Evolutionary conservation across 441 rosid species (phyloP).

Genomic region (Viola pubescens): DNA sequence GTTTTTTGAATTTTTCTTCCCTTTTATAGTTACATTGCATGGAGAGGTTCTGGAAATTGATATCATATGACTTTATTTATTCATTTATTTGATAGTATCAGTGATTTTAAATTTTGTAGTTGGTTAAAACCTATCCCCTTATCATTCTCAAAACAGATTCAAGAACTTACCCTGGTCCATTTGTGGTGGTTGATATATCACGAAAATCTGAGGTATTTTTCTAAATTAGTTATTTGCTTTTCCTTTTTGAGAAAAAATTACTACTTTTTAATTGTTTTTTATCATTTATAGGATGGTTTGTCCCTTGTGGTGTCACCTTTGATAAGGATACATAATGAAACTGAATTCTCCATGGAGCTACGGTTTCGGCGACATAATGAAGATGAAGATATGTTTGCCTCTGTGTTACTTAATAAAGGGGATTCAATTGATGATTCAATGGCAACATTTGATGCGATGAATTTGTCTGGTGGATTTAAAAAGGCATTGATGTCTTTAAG

Average conservation of each 20-base stretch:
- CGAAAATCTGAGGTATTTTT: conserved; percentile 62
- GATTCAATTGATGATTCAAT: conserved; percentile 82
- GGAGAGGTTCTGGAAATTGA: conserved; percentile 9
- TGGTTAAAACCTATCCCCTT: too few species aligned
- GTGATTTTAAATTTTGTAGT: too few species aligned
- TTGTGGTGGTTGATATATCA: conserved; percentile 66
- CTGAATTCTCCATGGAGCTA: conserved; percentile 70
- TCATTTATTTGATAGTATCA: background rate
- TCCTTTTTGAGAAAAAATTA: conserved; percentile 2
- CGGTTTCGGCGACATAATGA: conserved; percentile 70
- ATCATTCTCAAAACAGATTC: conserved; percentile 48
- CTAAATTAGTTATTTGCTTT: conserved; percentile 15
- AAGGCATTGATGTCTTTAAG: conserved; percentile 81
- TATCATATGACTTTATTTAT: conserved; percentile 7
- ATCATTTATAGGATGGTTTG: conserved; percentile 65
- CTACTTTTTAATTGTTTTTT: conserved; percentile 3
- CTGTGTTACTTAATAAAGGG: conserved; percentile 61
- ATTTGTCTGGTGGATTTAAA: conserved; percentile 67
- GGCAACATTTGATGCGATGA: conserved; percentile 74
- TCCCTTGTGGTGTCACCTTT: conserved; percentile 81
- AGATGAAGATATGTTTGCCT: conserved; percentile 50
- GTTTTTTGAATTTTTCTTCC: background rate
- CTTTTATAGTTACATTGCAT: background rate
- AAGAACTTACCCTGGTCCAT: conserved; percentile 85
- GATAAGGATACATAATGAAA: conserved; percentile 78